Evolutionary conservation across 345 rosid species (phyloP), one percentile per base, ranked within the genome.

Genomic region (Abelmoschus esculentus): DNA sequence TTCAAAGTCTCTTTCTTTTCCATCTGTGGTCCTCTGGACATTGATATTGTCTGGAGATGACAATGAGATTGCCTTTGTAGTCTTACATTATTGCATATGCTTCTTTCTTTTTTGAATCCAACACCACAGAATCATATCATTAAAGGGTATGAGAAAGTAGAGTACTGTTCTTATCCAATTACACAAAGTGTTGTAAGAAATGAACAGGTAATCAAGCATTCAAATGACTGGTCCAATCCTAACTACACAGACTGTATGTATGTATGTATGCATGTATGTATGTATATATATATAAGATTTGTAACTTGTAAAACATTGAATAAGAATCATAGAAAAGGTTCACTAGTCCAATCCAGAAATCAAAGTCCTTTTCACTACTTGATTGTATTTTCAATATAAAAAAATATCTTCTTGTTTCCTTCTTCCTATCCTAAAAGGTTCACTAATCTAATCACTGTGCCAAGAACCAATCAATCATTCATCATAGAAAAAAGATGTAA

Each of bases 121-220:
- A 46, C 5, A 65, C 69, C 69, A 65, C 68, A 42, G n/a, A 44
- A 42, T 64, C 53, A 42, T 42, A 42, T 64, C 53, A 64, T 64
- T 64, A 4, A 46, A 65, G 22, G 7, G 36, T 3, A 65, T 32
- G 36, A 22, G 3, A 65, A 12, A 13, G n/a, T 19, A 13, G 18
- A 0, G 34, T 0, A 55, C 29, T 19, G 13, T 11, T 7, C 49
- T 44, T 6, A 7, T 9, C 49, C 49, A 44, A 44, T 4, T 32
- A 32, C 36, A 32, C 36, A 32, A 32, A 32, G 4, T 32, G 6
- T 32, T 32, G 36, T 32, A 32, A 32, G 36, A 32, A 32, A 32
- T 32, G 36, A 32, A 32, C 36, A 0, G 6, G 36, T 4, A 32
- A 32, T 4, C 36, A 32, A 5, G 4, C 7, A 4, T 46, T 40